Base-by-base conservation (phyloP, 148 eudicot genomes). In the Drosera capensis region DNA sequence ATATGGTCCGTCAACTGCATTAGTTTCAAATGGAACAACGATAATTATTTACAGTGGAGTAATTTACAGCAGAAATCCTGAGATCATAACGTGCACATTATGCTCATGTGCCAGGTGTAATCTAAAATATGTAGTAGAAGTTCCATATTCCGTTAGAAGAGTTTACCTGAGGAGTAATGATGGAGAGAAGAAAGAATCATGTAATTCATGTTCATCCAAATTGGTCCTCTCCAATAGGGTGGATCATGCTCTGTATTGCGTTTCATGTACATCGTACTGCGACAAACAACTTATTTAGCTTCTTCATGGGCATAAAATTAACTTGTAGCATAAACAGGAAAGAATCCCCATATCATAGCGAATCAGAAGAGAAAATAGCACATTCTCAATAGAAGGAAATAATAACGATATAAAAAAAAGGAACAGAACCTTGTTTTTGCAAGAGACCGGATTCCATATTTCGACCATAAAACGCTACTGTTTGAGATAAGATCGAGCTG, bases 131-230 rank as follows among this genome's bases (percentile, higher is more conserved):
- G 14, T 14, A 34, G 15, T 21, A 13, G 18, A 42, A 12, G 14
- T 9, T 0, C 8, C 20, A n/a, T n/a, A n/a, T n/a, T 31, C 36
- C 23, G 16, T 25, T 8, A 13, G 36, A 20, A 21, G 17, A 20
- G 5, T n/a, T n/a, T n/a, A 88, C 97, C 97, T 88, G 69, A 40
- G 43, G 97, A 70, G 39, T 88, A 88, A 68, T 80, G 75, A 57
- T 83, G 64, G 31, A 88, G 97, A 14, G 97, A 60, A 55, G 97
- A 88, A 43, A 88, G 87, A 55, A 80, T 80, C 84, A 84, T 40
- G 68, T 84, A 88, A 54, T 88, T 88, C 73, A 88, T 80, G 82
- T 83, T 80, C 66, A 88, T 72, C 97, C 97, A 88, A 40, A 88
- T 61, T 43, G 97, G 73, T 14, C 97, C 97, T 59, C 97, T 80